Evolutionary conservation across 1,284 basidiomycete genomes (phyloP), one percentile per base, ranked within the genome.

Genomic region (Sporisorium sorghi): DNA sequence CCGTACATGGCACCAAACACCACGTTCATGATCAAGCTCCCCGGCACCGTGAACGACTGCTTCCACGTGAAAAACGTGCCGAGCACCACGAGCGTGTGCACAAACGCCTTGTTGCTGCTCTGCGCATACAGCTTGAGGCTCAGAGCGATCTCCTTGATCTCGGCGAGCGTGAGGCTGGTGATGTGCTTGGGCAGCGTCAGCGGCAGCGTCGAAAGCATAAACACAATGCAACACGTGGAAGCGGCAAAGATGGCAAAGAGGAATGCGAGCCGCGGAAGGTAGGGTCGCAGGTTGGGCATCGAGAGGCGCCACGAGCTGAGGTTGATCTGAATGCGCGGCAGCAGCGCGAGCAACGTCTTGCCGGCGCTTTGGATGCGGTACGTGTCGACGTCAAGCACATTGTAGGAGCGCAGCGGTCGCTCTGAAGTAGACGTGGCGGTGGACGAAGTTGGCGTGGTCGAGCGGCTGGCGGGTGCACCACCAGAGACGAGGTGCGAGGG

Each of bases 1-100:
- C 83, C 83, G 55, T 82, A 84, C 76, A 83, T 81, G 2, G 82
- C 82, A 19, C 83, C 83, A 46, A 81, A 83, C 17, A 84, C 72
- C 44, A 84, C 78, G 65, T 84, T 84, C 73, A 79, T 82, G 60
- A 83, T 81, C 37, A 83, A 47, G 56, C 78, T 80, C 6, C 83
- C 83, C 0, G 83, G 83, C 0, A 84, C 70, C 12, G 73, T 81
- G 40, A 82, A 84, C 5, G 82, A 75, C 72, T 84, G 83, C 65
- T 83, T 82, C 80, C 80, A 84, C 12, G 73, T 76, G 53, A 83
- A 84, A 46, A 83, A 77, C n/a, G 67, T 44, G 19, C 70, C 67
- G 14, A 83, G 55, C 26, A 83, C 83, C 23, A 79, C 32, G 23
- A 82, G 69, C 12, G 81, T 82, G 53, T 84, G 83, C n/a, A 60